phyloP scores from a whole-genome alignment of 148 eudicot genomes.

The Vaccinium vitisidaea region DNA sequence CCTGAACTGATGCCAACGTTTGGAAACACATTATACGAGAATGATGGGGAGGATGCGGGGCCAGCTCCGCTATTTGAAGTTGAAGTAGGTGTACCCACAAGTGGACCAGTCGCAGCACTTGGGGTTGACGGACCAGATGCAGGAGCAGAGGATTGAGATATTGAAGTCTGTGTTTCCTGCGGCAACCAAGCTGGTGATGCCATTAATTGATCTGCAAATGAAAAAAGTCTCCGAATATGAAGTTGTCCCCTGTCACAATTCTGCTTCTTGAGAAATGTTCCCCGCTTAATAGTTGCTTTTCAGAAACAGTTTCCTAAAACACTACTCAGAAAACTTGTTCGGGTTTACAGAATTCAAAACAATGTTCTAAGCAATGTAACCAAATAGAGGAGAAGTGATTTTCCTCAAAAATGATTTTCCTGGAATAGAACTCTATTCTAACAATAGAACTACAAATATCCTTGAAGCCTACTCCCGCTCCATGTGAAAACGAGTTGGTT shows the following conservation, averaged over 20 bases:
- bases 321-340: neutral
- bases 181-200: slow-evolving; percentile 18
- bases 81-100: slow-evolving; percentile 8
- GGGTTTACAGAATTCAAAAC: neutral
- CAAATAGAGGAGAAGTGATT: too few species aligned
- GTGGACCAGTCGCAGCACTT: slow-evolving; percentile 14
- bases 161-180: slow-evolving; percentile 17
- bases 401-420: neutral
- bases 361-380: too few species aligned
- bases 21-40: slow-evolving; percentile 32
- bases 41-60: slow-evolving; percentile 10
- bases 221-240: neutral
- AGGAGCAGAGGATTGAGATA: slow-evolving; percentile 25
- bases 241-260: neutral
- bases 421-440: neutral
- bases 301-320: neutral
- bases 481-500: neutral
- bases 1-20: slow-evolving; percentile 22
- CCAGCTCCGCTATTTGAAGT: neutral
- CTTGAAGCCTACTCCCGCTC: neutral
- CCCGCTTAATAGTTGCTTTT: neutral
- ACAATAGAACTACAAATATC: neutral
- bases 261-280: neutral
- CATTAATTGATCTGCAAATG: slow-evolving; percentile 1
- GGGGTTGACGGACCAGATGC: slow-evolving; percentile 2